These are phyloP conservation scores for Metschnikowia lochheadii DNA, from an alignment of 805 yeast species.

Conservation along the genomic window DNA sequence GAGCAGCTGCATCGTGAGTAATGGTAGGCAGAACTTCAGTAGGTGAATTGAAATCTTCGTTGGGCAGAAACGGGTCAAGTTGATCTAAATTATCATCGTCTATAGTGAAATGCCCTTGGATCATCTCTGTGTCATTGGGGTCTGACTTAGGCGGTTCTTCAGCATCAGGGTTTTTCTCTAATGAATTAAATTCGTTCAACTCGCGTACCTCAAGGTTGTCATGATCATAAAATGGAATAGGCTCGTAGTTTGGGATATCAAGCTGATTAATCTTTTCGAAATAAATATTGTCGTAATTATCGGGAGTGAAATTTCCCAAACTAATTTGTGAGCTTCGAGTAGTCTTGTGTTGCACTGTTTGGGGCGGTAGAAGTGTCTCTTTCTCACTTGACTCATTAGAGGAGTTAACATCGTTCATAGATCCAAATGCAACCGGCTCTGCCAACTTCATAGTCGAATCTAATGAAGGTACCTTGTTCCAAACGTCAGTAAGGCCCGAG, in stretches of 20 bases:
- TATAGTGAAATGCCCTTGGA: conserved; percentile 16
- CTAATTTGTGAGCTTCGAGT: conserved; percentile 8
- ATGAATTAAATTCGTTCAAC: not conserved
- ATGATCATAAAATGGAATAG: conserved; percentile 9
- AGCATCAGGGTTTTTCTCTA: not conserved
- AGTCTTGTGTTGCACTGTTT: not conserved
- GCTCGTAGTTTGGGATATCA: conserved; percentile 16
- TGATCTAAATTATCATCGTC: conserved; percentile 12
- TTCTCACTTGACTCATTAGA: conserved; percentile 14
- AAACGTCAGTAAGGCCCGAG: conserved; percentile 14
- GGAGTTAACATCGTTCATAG: conserved; percentile 6
- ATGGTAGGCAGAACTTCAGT: not conserved
- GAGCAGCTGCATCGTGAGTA: not conserved
- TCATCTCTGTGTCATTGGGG: conserved; percentile 6
- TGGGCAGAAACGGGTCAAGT: not conserved
- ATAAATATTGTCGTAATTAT: conserved; percentile 4
- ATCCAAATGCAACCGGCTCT: conserved; percentile 17
- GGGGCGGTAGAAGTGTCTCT: conserved; percentile 5
- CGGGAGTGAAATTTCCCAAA: conserved; percentile 7
- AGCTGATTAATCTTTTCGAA: conserved; percentile 12
- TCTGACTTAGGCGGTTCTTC: conserved; percentile 1
- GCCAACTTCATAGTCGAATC: conserved; percentile 7
- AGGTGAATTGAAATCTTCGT: not conserved
- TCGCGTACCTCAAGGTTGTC: not conserved
- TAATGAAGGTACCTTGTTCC: not conserved